These are phyloP conservation scores for Oidium heveae DNA, from an alignment of 2,329 filamentous ascomycete species.

Conservation along the genomic window DNA sequence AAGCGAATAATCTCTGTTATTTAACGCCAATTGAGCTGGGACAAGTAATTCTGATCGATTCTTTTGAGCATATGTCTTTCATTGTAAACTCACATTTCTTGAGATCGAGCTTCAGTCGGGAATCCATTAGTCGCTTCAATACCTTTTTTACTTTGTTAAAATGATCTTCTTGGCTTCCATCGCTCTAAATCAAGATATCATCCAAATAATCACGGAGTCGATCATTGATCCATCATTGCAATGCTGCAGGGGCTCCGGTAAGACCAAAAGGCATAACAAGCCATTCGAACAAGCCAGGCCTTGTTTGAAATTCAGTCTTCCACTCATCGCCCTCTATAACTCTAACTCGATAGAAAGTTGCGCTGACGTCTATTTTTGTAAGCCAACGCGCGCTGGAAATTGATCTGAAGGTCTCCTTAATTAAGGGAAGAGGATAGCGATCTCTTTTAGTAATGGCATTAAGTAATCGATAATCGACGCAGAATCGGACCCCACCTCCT, in stretches of 20 bases:
- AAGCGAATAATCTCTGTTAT: neutral
- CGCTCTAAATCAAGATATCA: neutral
- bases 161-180: neutral
- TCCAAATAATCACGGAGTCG: neutral
- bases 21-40: neutral
- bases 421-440: neutral
- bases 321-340: neutral
- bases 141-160: neutral
- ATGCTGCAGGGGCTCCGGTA: neutral
- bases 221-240: neutral
- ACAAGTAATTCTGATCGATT: neutral
- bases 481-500: neutral
- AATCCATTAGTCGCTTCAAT: neutral
- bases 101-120: neutral
- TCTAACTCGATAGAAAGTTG: neutral
- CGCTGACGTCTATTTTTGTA: neutral
- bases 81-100: neutral
- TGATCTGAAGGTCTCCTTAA: neutral
- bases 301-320: neutral
- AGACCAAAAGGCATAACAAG: neutral
- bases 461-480: neutral
- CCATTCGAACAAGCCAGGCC: neutral
- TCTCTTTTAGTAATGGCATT: neutral
- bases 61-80: neutral
- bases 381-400: neutral